phyloP scores from a whole-genome alignment of 169 alveolate genomes.

The Plasmodium vivax region DNA sequence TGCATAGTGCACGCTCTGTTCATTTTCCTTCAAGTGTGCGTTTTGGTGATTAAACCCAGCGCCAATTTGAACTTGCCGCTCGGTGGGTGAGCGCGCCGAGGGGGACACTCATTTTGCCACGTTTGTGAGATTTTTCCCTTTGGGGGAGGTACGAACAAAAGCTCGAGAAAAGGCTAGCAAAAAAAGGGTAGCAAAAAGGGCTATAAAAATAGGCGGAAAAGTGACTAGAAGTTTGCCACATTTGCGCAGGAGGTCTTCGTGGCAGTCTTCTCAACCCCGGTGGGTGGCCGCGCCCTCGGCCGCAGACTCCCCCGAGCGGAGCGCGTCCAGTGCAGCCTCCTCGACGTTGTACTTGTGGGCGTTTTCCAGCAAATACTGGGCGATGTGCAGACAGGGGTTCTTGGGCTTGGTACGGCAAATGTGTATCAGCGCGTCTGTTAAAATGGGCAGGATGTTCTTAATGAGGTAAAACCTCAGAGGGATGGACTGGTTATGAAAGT shows the following conservation, averaged over 20 bases:
- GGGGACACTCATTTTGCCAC: background rate
- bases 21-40: slow-evolving; percentile 23
- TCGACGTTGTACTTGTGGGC: slow-evolving; percentile 66
- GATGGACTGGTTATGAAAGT: slow-evolving; percentile 51
- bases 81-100: background rate
- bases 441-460: slow-evolving; percentile 48
- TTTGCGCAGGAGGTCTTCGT: too few relatives aligned
- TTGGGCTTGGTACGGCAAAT: slow-evolving; percentile 59
- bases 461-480: slow-evolving; percentile 54
- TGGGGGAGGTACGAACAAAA: background rate
- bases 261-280: background rate
- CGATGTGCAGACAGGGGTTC: slow-evolving; percentile 65
- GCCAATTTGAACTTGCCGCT: background rate
- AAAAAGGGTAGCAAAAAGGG: background rate
- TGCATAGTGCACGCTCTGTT: slow-evolving; percentile 7
- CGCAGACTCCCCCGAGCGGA: background rate
- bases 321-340: background rate
- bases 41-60: background rate
- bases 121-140: background rate
- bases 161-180: background rate
- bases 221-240: too few relatives aligned
- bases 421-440: slow-evolving; percentile 67
- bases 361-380: slow-evolving; percentile 51
- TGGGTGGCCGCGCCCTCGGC: background rate
- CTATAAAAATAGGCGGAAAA: too few relatives aligned